Percentiles rank a stretch among this genome's conserved stretches.
These are phyloP conservation scores for Jatropha curcas DNA, from an alignment of 345 rosid species.

Conservation along the genomic window DNA sequence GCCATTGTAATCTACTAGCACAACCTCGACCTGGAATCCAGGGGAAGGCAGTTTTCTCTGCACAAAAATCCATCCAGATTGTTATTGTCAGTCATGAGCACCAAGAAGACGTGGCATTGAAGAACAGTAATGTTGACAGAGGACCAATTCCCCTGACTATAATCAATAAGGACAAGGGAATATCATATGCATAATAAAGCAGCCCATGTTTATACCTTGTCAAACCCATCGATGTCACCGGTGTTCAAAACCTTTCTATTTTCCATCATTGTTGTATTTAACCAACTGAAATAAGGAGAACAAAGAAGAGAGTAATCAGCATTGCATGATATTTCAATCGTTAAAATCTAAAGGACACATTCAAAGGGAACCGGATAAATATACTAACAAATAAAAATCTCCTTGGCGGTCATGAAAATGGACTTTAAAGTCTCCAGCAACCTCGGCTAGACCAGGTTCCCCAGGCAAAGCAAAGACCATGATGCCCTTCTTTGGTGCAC, in stretches of 20 bases:
- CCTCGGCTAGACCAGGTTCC: slow-evolving; percentile 84
- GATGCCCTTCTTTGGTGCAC: slow-evolving; percentile 84
- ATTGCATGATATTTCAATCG: neutral
- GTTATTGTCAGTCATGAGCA: neutral
- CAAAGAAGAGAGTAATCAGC: neutral
- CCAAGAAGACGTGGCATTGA: neutral
- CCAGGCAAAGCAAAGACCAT: slow-evolving; percentile 93
- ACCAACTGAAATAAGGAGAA: slow-evolving; percentile 56
- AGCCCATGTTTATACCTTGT: slow-evolving; percentile 47
- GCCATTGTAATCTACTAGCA: slow-evolving; percentile 29
- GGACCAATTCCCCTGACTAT: neutral
- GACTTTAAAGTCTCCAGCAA: slow-evolving; percentile 83
- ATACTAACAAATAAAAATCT: slow-evolving; percentile 82
- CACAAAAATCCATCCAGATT: slow-evolving; percentile 12
- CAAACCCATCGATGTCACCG: slow-evolving; percentile 82
- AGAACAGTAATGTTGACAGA: neutral
- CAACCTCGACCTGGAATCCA: slow-evolving; percentile 84
- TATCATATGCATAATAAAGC: neutral
- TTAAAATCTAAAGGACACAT: slow-evolving; percentile 7
- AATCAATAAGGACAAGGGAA: neutral
- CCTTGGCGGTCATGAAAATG: slow-evolving; percentile 90
- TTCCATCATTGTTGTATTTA: slow-evolving; percentile 82
- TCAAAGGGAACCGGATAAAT: neutral
- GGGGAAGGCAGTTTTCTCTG: slow-evolving; percentile 92
- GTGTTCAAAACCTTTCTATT: slow-evolving; percentile 68